Evolutionary conservation across 108 stramenopile species (phyloP).

Genomic region (Pseudonitzschia delicatissima): DNA sequence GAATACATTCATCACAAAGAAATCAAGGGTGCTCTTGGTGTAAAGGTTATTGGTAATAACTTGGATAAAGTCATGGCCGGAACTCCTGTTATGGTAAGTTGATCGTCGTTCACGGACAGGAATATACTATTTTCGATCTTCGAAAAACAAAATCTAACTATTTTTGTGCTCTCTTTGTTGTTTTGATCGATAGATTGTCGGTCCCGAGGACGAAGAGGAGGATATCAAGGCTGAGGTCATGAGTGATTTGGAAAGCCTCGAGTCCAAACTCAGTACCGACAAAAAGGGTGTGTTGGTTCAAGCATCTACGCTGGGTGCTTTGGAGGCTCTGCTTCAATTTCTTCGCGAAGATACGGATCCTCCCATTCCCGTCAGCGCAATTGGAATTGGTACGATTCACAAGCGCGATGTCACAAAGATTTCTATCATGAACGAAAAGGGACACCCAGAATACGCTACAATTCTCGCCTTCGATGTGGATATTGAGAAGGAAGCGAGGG

Average conservation of each 20-base stretch:
- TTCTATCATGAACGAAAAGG: slow-evolving; percentile 98
- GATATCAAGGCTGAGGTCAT: slow-evolving; percentile 97
- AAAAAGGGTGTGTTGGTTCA: slow-evolving; percentile 96
- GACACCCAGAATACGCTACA: slow-evolving; percentile 90
- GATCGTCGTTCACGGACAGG: background rate
- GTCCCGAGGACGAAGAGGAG: slow-evolving; percentile 95
- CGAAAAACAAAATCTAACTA: background rate
- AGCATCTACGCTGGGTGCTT: slow-evolving; percentile 97
- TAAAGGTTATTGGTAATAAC: slow-evolving; percentile 93
- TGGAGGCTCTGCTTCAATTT: slow-evolving; percentile 98
- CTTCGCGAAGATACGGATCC: slow-evolving; percentile 96
- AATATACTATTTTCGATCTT: background rate
- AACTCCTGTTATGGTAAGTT: slow-evolving; percentile 84
- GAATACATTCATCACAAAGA: slow-evolving; percentile 97
- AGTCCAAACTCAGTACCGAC: slow-evolving; percentile 90
- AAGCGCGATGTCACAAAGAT: slow-evolving; percentile 98
- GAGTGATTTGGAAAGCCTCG: slow-evolving; percentile 86
- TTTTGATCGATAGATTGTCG: slow-evolving; percentile 56
- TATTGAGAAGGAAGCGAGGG: slow-evolving; percentile 89
- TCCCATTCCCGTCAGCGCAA: slow-evolving; percentile 95
- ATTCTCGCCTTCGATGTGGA: slow-evolving; percentile 98
- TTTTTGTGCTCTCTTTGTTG: slow-evolving; percentile 3
- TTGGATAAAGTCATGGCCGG: slow-evolving; percentile 98
- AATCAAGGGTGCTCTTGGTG: slow-evolving; percentile 95
- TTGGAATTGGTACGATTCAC: slow-evolving; percentile 96